Evolutionary conservation across 495 filamentous ascomycete genomes (phyloP).

Genomic region (Podospora bellae-mahoneyi): DNA sequence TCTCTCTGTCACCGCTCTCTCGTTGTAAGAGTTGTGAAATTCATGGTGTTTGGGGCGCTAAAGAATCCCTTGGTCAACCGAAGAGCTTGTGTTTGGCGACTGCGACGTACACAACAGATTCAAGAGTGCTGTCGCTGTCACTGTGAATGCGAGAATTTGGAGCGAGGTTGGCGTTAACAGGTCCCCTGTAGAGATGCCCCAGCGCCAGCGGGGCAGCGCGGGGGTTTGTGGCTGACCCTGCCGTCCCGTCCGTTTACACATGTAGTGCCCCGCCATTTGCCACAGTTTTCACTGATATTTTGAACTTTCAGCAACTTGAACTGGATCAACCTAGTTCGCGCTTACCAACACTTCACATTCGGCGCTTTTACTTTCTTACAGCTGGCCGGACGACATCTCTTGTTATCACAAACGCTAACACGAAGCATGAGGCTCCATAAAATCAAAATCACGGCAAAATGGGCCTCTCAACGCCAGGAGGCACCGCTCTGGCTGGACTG

Average conservation of each 20-base stretch:
- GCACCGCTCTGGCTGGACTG: neutral
- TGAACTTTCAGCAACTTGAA: no score
- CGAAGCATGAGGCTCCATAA: neutral
- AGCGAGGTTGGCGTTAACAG: neutral
- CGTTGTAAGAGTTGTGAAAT: neutral
- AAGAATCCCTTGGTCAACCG: neutral
- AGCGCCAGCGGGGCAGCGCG: no score
- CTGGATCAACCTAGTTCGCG: no score
- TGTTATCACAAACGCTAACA: neutral
- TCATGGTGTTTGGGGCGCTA: neutral
- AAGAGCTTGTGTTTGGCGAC: constrained; percentile 4
- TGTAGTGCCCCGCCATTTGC: neutral
- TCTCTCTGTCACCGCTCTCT: neutral
- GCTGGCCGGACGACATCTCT: neutral
- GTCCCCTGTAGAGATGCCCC: neutral
- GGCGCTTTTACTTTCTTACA: neutral
- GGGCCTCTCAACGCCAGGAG: neutral
- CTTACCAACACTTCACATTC: no score
- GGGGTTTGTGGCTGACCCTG: no score
- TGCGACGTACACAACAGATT: neutral
- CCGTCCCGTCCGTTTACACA: neutral
- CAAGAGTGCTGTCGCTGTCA: neutral
- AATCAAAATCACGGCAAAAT: neutral
- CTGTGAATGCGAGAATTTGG: no score
- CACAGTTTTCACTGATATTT: neutral